These are phyloP conservation scores for Pleoardoris graminearum DNA, from an alignment of 2,329 filamentous ascomycete species.

Conservation along the genomic window DNA sequence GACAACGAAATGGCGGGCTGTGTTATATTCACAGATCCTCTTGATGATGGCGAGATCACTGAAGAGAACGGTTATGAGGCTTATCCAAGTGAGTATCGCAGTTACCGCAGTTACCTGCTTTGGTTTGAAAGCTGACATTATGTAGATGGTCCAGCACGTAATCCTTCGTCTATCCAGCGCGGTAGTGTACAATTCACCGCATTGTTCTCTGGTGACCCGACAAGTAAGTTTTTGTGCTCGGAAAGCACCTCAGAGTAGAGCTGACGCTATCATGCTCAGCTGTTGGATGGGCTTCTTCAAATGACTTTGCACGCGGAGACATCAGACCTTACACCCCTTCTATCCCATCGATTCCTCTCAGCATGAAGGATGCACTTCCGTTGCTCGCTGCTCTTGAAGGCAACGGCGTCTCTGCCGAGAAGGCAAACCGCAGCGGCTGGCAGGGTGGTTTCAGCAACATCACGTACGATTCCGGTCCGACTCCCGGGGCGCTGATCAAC, in stretches of 20 bases:
- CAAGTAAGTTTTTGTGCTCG: neutral
- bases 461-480: slow-evolving; percentile 43
- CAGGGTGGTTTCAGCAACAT: slow-evolving; percentile 36
- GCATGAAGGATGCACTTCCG: slow-evolving; percentile 34
- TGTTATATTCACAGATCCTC: slow-evolving; percentile 47
- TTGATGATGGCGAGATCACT: slow-evolving; percentile 47
- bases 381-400: slow-evolving; percentile 40
- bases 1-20: slow-evolving; percentile 46
- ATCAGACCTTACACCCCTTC: slow-evolving; percentile 32
- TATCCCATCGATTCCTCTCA: slow-evolving; percentile 41
- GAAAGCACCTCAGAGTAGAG: neutral
- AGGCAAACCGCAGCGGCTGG: slow-evolving; percentile 41
- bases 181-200: slow-evolving; percentile 60
- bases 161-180: slow-evolving; percentile 47
- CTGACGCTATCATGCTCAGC: slow-evolving; percentile 9
- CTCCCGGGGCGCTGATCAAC: slow-evolving; percentile 54
- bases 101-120: neutral
- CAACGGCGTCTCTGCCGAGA: slow-evolving; percentile 34
- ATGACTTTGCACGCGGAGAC: slow-evolving; percentile 31
- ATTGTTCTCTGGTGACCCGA: slow-evolving; percentile 49
- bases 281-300: slow-evolving; percentile 38
- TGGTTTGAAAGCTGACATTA: slow-evolving; percentile 16
- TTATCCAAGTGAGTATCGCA: slow-evolving; percentile 31
- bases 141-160: slow-evolving; percentile 44
- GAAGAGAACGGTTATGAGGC: slow-evolving; percentile 46